A percentile compares a stretch with the other conserved stretches of the same genome.
phyloP scores from a whole-genome alignment of 2,329 filamentous ascomycete genomes.

The Colletotrichum sublineola region DNA sequence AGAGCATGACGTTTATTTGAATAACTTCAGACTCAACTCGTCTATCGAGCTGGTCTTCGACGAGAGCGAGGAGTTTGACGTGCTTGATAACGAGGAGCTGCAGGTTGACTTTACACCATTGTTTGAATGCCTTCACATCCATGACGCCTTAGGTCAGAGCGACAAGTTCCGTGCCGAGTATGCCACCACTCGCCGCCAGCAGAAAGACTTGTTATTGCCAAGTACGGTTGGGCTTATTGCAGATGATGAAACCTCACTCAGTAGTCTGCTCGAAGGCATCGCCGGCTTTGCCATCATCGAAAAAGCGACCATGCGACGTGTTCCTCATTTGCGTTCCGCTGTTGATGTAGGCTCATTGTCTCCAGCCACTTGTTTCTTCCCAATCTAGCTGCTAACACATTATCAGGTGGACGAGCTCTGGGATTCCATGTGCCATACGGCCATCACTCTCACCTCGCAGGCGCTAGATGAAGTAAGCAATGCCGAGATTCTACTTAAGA shows the following conservation, averaged over 20 bases:
- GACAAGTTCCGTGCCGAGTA: slow-evolving; percentile 94
- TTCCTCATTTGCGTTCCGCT: slow-evolving; percentile 83
- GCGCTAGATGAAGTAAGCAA: slow-evolving; percentile 85
- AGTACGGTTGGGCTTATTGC: slow-evolving; percentile 80
- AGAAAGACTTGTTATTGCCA: slow-evolving; percentile 92
- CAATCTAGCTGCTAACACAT: slow-evolving; percentile 14
- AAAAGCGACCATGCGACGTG: slow-evolving; percentile 89
- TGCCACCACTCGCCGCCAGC: slow-evolving; percentile 87
- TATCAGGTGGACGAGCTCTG: slow-evolving; percentile 94
- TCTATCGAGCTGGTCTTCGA: slow-evolving; percentile 96
- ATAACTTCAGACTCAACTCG: slow-evolving; percentile 92
- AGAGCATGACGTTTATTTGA: slow-evolving; percentile 80
- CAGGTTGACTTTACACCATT: slow-evolving; percentile 95
- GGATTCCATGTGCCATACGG: slow-evolving; percentile 96
- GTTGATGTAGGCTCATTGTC: slow-evolving; percentile 76
- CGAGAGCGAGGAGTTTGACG: slow-evolving; percentile 94
- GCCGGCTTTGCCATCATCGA: slow-evolving; percentile 97
- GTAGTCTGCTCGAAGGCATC: slow-evolving; percentile 91
- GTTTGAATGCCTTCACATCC: slow-evolving; percentile 96
- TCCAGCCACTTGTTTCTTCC: slow-evolving; percentile 3
- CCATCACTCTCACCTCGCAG: slow-evolving; percentile 84
- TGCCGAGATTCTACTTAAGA: slow-evolving; percentile 90
- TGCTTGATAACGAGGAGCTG: slow-evolving; percentile 94
- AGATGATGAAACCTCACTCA: slow-evolving; percentile 88
- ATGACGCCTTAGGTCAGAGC: slow-evolving; percentile 91